These are phyloP conservation scores for Lophium mytilinum DNA, from an alignment of 495 filamentous ascomycete species.

Conservation along the genomic window DNA sequence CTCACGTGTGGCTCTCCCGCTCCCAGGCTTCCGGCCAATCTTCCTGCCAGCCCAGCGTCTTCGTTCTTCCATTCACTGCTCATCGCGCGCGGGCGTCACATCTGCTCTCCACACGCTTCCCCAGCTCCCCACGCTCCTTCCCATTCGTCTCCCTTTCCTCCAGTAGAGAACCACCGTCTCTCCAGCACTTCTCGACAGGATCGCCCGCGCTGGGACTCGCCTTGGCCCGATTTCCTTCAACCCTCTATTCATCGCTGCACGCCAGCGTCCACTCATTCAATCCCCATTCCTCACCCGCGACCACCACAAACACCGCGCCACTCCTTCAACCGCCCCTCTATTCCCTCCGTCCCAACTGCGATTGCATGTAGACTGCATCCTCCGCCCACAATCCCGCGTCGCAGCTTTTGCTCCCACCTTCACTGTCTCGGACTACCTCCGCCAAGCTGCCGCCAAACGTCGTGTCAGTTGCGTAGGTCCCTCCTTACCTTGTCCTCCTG, in stretches of 20 bases:
- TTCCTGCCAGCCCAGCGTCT: not conserved
- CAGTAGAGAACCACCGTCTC: not conserved
- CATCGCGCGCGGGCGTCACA: not conserved
- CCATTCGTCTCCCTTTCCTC: not conserved
- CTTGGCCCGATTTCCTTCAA: not conserved
- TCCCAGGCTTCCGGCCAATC: not conserved
- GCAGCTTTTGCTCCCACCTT: not conserved
- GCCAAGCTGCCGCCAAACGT: not conserved
- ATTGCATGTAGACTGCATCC: not conserved
- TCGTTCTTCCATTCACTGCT: constrained; percentile 3
- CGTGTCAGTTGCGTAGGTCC: not conserved
- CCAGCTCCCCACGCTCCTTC: not conserved
- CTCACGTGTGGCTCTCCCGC: not conserved
- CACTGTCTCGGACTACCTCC: not conserved
- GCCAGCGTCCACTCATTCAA: constrained; percentile 1
- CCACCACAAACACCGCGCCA: not conserved
- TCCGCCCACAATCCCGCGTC: not conserved
- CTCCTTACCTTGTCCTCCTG: not conserved
- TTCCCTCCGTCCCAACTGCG: not conserved
- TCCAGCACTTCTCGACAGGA: not conserved
- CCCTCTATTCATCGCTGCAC: not conserved
- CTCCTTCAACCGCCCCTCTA: not conserved
- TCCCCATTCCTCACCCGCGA: not conserved
- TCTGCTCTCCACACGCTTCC: not conserved
- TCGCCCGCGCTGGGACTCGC: not conserved